These are phyloP conservation scores for Blastobotrys elegans DNA, from an alignment of 1,139 yeast genomes.

Conservation along the genomic window DNA sequence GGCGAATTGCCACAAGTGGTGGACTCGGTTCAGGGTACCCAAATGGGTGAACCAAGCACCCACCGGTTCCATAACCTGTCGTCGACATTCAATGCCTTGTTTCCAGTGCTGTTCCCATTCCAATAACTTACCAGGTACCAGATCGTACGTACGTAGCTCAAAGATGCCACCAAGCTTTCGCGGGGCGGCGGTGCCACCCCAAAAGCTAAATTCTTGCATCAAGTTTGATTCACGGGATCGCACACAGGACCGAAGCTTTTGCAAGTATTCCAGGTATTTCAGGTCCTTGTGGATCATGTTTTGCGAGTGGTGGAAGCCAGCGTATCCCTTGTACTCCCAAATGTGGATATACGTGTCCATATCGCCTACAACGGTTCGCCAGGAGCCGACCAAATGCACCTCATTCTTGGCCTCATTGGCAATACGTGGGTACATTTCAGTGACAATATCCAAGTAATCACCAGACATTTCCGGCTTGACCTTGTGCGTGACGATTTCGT, in stretches of 20 bases:
- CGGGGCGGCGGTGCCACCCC: slow-evolving; percentile 44
- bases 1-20: slow-evolving; percentile 43
- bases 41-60: slow-evolving; percentile 44
- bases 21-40: slow-evolving; percentile 39
- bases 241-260: slow-evolving; percentile 32
- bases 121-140: slow-evolving; percentile 38
- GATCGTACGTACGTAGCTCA: slow-evolving; percentile 39
- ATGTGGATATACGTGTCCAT: slow-evolving; percentile 35
- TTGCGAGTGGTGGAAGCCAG: slow-evolving; percentile 39
- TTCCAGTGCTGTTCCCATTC: slow-evolving; percentile 43
- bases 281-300: slow-evolving; percentile 33
- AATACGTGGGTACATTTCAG: slow-evolving; percentile 34
- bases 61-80: slow-evolving; percentile 44
- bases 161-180: slow-evolving; percentile 40
- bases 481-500: slow-evolving; percentile 37
- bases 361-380: slow-evolving; percentile 42
- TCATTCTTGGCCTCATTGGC: slow-evolving; percentile 33
- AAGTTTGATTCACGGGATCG: slow-evolving; percentile 35
- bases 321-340: slow-evolving; percentile 42
- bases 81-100: slow-evolving; percentile 39
- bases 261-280: slow-evolving; percentile 31
- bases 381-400: slow-evolving; percentile 39
- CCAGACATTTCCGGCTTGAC: slow-evolving; percentile 36
- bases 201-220: slow-evolving; percentile 41
- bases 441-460: slow-evolving; percentile 35